Conservation (phyloP, 768 basidiomycete genomes). For the Suillus fuscotomentosus region DNA sequence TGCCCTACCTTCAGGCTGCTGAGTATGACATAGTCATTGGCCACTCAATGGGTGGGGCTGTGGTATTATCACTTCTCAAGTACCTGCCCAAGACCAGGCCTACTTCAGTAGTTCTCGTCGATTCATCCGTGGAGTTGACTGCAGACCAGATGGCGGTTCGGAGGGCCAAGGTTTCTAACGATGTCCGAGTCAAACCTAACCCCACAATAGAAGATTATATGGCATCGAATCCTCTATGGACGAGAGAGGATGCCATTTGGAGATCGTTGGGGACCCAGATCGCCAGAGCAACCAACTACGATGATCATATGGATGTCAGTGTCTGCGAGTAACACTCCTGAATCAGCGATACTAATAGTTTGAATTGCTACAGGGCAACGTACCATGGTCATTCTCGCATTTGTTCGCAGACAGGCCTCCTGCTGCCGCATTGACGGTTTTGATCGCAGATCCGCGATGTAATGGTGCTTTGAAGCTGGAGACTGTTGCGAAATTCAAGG, state of each 20-base stretch:
- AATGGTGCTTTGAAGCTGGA: conserved; percentile 8
- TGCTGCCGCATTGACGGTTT: conserved; percentile 4
- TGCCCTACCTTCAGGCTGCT: conserved; percentile 2
- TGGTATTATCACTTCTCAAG: conserved; percentile 14
- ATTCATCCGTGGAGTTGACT: conserved; percentile 11
- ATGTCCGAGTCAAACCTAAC: neutral
- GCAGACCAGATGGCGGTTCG: conserved; percentile 2
- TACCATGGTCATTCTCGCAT: conserved; percentile 18
- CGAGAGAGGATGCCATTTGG: conserved; percentile 6
- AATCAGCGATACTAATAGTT: neutral
- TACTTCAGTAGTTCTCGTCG: conserved; percentile 16
- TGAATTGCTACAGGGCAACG: conserved; percentile 10
- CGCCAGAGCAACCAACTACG: neutral
- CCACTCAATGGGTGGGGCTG: conserved; percentile 19
- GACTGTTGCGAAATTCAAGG: conserved; percentile 6
- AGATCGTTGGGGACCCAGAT: conserved; percentile 9
- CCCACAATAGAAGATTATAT: neutral
- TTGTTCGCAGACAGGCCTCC: conserved; percentile 8
- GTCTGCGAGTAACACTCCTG: neutral
- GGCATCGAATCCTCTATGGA: conserved; percentile 7
- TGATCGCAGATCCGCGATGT: conserved; percentile 9
- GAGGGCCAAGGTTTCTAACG: neutral
- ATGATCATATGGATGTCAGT: conserved; percentile 5
- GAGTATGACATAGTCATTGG: conserved; percentile 15
- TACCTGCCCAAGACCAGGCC: conserved; percentile 12